Conservation (phyloP, 83 land plant genomes). For the Diphasiastrum complanatum region DNA sequence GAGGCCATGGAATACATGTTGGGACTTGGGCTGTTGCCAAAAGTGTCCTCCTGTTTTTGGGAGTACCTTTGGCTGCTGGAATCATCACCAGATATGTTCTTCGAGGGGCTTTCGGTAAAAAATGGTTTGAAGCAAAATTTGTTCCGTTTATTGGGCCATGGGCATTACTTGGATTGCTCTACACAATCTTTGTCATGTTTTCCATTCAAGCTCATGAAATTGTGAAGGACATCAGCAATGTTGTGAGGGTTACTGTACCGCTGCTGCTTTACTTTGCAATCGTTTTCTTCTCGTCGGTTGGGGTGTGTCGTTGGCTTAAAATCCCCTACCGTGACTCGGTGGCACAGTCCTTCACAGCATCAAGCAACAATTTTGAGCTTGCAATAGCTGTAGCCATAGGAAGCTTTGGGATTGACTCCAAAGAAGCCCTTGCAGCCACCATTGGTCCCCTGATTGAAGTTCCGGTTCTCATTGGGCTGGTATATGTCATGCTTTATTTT, state of each 20-base stretch:
- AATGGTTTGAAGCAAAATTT: conserved; percentile 25
- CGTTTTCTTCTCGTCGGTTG: conserved; percentile 31
- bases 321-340: conserved; percentile 28
- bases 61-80: conserved; percentile 31
- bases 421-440: conserved; percentile 41
- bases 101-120: conserved; percentile 13
- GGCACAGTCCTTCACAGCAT: conserved; percentile 39
- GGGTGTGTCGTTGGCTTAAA: conserved; percentile 28
- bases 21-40: conserved; percentile 38
- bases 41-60: conserved; percentile 35
- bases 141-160: conserved; percentile 34
- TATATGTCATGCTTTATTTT: conserved; percentile 24
- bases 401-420: conserved; percentile 36
- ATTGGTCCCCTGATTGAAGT: conserved; percentile 44
- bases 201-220: conserved; percentile 39
- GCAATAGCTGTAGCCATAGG: conserved; percentile 47
- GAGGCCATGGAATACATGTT: conserved; percentile 24
- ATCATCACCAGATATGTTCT: conserved; percentile 30
- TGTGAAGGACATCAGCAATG: conserved; percentile 27
- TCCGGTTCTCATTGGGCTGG: conserved; percentile 29
- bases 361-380: conserved; percentile 46
- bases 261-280: conserved; percentile 34
- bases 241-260: conserved; percentile 34
- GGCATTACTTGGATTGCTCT: conserved; percentile 39
- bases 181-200: conserved; percentile 44